These are phyloP conservation scores for Trametopsis cervina DNA, from an alignment of 768 basidiomycete genomes.

Conservation along the genomic window DNA sequence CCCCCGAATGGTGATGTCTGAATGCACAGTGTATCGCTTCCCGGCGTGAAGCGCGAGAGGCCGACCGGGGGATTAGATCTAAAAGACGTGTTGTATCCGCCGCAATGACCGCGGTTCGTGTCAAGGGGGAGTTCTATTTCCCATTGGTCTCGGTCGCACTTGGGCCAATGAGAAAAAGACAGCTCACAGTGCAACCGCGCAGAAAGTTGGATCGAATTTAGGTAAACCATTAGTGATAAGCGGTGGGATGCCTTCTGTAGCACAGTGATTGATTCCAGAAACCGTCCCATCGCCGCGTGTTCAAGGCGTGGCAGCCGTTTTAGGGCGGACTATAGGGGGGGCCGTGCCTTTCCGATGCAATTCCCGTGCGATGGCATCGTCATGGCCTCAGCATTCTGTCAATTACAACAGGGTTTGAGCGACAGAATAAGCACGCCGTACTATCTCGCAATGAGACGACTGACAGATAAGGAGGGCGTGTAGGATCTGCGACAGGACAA, in stretches of 20 bases:
- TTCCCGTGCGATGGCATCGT: neutral
- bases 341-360: neutral
- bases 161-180: constrained; percentile 15
- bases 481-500: no score
- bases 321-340: constrained; percentile 20
- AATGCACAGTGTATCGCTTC: constrained; percentile 1
- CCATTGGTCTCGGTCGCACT: constrained; percentile 4
- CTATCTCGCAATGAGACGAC: no score
- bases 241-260: constrained; percentile 13
- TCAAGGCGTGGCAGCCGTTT: constrained; percentile 29
- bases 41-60: neutral
- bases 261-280: constrained; percentile 19
- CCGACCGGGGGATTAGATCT: constrained; percentile 4
- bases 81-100: constrained; percentile 1
- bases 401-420: no score
- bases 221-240: constrained; percentile 27
- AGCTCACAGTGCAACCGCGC: constrained; percentile 10
- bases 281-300: constrained; percentile 25
- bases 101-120: constrained; percentile 14
- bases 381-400: no score
- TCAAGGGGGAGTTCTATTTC: constrained; percentile 12
- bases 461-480: no score
- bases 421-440: no score
- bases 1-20: constrained; percentile 9
- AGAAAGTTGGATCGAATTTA: constrained; percentile 19